Base-by-base conservation (phyloP, 805 yeast genomes). In the Yueomyces sinensis region DNA sequence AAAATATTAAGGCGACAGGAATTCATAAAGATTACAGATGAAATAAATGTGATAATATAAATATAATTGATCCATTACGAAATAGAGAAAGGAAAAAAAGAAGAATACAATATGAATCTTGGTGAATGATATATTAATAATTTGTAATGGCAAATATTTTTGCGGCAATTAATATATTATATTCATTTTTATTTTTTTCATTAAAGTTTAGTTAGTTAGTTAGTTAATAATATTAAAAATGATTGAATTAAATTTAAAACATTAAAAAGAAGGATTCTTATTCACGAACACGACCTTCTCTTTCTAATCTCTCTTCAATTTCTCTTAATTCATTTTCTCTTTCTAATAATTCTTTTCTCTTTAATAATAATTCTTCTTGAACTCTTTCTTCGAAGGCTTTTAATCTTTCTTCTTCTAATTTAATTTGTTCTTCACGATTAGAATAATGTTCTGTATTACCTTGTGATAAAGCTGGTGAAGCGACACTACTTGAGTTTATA, bases 381-480 rank as follows among this genome's bases (percentile, higher is more conserved):
- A 86, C 93, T 47, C 91, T 68, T 58, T 78, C 84, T 61, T 86
- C 95, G 54, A 82, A 82, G 30, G 82, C 81, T 50, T 70, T 76
- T 51, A 86, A 68, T 60, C 93, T 72, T 59, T 82, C 94, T 61
- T 86, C 95, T 59, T 86, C 95, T 35, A 78, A 63, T 49, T 82
- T 76, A 49, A 84, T 81, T 60, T 83, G 93, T 59, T 83, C 94
- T 57, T 86, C 96, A 58, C 89, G 82, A 28, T 74, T 72, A 34
- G 69, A 45, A 41, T 69, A 70, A 31, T 58, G 54, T 6, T 25
- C 13, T 13, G 28, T n/a, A 37, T 52, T 52, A 13, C 7, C 14
- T 25, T 25, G 15, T 19, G 32, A 29, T n/a, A 17, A 5, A 11
- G 23, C 25, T 32, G 35, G 30, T 11, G 35, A 18, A 5, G n/a